These are phyloP conservation scores for Candida vaughaniae DNA, from an alignment of 805 yeast species.

Conservation along the genomic window DNA sequence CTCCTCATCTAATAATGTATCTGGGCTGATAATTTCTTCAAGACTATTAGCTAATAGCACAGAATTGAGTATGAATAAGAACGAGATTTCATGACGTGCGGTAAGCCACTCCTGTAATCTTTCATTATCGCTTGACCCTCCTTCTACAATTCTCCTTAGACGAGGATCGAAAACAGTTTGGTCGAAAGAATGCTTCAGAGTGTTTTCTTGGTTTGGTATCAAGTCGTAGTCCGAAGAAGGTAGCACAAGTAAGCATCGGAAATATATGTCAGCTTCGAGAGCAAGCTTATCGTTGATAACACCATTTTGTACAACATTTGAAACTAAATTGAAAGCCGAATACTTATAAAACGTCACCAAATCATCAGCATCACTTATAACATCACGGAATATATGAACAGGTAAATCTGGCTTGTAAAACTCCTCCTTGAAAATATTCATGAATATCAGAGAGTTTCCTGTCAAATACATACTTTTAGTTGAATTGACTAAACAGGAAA, in stretches of 20 bases:
- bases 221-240: constrained; percentile 17
- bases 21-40: constrained; percentile 16
- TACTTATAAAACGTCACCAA: constrained; percentile 26
- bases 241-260: constrained; percentile 21
- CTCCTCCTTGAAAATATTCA: not conserved
- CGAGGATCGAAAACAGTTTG: not conserved
- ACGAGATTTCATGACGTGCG: constrained; percentile 31
- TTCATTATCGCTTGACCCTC: not conserved
- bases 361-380: constrained; percentile 16
- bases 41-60: constrained; percentile 19
- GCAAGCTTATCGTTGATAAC: constrained; percentile 11
- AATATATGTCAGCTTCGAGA: constrained; percentile 22
- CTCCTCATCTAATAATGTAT: constrained; percentile 17
- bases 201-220: constrained; percentile 1
- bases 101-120: not conserved
- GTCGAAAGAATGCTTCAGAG: constrained; percentile 3
- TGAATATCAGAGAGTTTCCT: constrained; percentile 4
- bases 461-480: constrained; percentile 6
- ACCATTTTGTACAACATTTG: constrained; percentile 16
- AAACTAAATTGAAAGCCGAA: constrained; percentile 26
- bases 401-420: constrained; percentile 23
- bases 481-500: not conserved
- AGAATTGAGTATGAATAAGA: constrained; percentile 26
- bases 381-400: constrained; percentile 14
- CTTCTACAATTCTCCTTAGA: not conserved